phyloP scores from a whole-genome alignment of 2,329 filamentous ascomycete genomes.

The Diaporthe longicolla region DNA sequence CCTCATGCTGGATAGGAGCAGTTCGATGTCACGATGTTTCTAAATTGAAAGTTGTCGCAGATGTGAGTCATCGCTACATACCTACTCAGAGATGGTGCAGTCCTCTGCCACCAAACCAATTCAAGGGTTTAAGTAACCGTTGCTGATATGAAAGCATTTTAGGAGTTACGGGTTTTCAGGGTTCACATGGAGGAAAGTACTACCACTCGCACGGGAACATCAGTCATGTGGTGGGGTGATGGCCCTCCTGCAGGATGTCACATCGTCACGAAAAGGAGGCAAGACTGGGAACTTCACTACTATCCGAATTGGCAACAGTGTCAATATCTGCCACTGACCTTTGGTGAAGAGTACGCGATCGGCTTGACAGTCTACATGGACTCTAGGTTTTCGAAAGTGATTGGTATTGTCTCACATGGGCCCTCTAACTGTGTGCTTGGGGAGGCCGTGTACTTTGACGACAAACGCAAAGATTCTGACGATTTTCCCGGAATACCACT shows the following conservation, averaged over 20 bases:
- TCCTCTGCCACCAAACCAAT: too few species aligned
- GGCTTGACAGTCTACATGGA: conserved; percentile 1
- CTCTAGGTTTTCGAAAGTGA: not conserved
- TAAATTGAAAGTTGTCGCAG: not conserved
- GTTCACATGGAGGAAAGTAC: not conserved
- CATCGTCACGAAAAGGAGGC: not conserved
- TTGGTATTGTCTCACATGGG: not conserved
- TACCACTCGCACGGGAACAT: not conserved
- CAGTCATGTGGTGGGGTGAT: not conserved
- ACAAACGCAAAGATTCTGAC: not conserved
- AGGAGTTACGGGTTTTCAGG: not conserved
- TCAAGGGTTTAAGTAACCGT: too few species aligned
- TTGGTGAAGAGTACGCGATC: not conserved
- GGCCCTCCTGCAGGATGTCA: not conserved
- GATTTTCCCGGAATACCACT: not conserved
- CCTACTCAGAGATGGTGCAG: too few species aligned
- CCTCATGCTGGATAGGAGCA: not conserved
- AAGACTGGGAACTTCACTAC: not conserved
- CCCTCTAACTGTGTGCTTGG: not conserved
- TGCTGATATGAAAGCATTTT: not conserved
- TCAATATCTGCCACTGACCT: not conserved
- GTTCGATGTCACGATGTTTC: not conserved
- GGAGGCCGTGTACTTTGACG: not conserved
- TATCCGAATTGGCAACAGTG: not conserved
- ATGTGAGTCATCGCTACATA: not conserved